Evolutionary conservation across 2,329 filamentous ascomycete species (phyloP), one percentile per base, ranked within the genome.

Genomic region (Alternaria gaisen): DNA sequence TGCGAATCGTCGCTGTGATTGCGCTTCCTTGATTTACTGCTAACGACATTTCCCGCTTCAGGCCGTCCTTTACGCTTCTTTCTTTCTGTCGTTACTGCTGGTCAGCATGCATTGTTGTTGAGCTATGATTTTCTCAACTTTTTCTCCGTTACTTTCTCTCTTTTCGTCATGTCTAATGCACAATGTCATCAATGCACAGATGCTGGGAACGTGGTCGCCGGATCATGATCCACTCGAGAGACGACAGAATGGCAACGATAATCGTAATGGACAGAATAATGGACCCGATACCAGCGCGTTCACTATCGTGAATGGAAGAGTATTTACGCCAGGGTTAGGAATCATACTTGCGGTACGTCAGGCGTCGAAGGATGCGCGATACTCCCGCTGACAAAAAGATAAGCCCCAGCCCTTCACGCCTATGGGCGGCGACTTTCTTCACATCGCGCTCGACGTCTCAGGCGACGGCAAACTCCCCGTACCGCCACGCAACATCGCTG

Each of bases 281-380:
- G 56, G 50, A 1, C 66, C 67, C 6, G 71, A 73, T 46, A 70
- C 68, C 22, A 76, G 69, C 60, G 68, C 66, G 61, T 90, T 90
- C 68, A 87, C 84, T 20, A 84, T 87, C 53, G 78, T 86, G 22
- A 86, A 86, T 66, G 89, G 89, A 16, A 88, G 91, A 68, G 85
- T 92, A 55, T 91, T 85, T 70, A 92, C 89, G 0, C 89, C 89
- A 0, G 89, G 90, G 0, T 84, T 91, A 56, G 88, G 85, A 24
- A 85, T 91, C 57, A 80, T 91, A 36, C 85, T 91, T 76, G 84
- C 89, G 32, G 75, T 77, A 68, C 47, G 71, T 65, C n/a, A 28
- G 16, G 18, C 32, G 26, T 41, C 18, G 18, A 47, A 7, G 4
- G 42, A 52, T 14, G 4, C 28, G 20, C 20, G 28, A 8, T 11